These are phyloP conservation scores for Aspergillus taichungensis DNA, from an alignment of 495 filamentous ascomycete genomes.

Conservation along the genomic window DNA sequence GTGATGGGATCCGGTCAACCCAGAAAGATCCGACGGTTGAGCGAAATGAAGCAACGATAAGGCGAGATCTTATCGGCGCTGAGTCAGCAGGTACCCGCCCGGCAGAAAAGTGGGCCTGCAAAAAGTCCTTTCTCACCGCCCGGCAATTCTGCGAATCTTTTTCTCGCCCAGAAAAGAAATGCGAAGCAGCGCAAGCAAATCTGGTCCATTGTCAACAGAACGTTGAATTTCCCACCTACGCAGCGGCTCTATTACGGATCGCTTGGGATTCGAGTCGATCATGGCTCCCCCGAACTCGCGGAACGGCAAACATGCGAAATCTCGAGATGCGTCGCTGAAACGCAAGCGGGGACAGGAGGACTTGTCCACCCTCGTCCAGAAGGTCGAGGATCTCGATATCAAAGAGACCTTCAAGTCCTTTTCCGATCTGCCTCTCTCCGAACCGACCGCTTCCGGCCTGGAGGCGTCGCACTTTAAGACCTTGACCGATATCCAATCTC, in stretches of 20 bases:
- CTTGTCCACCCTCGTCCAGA: slow-evolving; percentile 34
- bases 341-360: slow-evolving; percentile 49
- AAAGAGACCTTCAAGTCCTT: slow-evolving; percentile 46
- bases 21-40: slow-evolving; percentile 1
- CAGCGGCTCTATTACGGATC: not conserved
- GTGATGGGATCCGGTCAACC: slow-evolving; percentile 1
- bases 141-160: not conserved
- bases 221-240: slow-evolving; percentile 2
- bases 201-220: slow-evolving; percentile 3
- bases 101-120: slow-evolving; percentile 9
- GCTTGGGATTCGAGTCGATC: slow-evolving; percentile 2
- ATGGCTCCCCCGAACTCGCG: slow-evolving; percentile 25
- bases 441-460: slow-evolving; percentile 71
- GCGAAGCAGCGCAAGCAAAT: slow-evolving; percentile 1
- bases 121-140: slow-evolving; percentile 25
- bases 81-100: slow-evolving; percentile 19
- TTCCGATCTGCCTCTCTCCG: slow-evolving; percentile 76
- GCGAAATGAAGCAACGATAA: slow-evolving; percentile 6
- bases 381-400: slow-evolving; percentile 44
- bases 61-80: slow-evolving; percentile 28
- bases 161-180: not conserved
- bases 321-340: slow-evolving; percentile 42
- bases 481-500: slow-evolving; percentile 85
- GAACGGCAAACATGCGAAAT: slow-evolving; percentile 17
- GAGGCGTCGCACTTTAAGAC: slow-evolving; percentile 81